phyloP scores from a whole-genome alignment of 257 asterid species.

The Salvia rosmarinus region DNA sequence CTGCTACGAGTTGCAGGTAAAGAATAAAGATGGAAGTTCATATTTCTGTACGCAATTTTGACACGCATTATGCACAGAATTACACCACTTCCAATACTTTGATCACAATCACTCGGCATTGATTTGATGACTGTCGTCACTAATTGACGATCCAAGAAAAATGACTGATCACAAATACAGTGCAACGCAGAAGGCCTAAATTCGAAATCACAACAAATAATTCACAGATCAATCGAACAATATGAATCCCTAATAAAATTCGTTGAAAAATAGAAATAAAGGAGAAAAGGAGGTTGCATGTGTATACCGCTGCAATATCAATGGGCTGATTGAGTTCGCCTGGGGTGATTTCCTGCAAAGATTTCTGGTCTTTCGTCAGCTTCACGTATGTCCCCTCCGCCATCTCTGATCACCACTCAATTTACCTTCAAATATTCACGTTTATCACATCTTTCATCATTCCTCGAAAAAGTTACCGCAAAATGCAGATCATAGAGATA shows the following conservation, averaged over 20 bases:
- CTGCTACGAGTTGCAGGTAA: not conserved
- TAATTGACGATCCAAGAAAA: slow-evolving; percentile 1
- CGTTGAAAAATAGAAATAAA: not conserved
- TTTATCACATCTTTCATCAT: not conserved
- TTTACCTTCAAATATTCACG: slow-evolving; percentile 16
- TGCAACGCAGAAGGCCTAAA: not conserved
- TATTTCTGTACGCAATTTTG: not conserved
- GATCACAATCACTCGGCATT: too few species aligned
- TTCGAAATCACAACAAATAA: not conserved
- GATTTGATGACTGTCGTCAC: too few species aligned
- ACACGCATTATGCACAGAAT: not conserved
- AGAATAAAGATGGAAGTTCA: not conserved
- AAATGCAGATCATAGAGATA: slow-evolving; percentile 18
- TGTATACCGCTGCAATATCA: slow-evolving; percentile 58
- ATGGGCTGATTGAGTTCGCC: slow-evolving; percentile 85
- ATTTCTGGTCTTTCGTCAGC: slow-evolving; percentile 58
- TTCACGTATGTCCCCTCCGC: slow-evolving; percentile 70
- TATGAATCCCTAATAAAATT: not conserved
- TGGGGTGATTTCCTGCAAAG: slow-evolving; percentile 64
- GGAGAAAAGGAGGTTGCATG: not conserved
- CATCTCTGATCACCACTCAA: slow-evolving; percentile 48
- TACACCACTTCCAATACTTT: too few species aligned
- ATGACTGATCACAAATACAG: not conserved
- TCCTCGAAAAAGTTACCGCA: not conserved
- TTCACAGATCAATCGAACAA: not conserved